Conservation (phyloP, 2,329 filamentous ascomycete genomes). For the Fusarium ambrosium region DNA sequence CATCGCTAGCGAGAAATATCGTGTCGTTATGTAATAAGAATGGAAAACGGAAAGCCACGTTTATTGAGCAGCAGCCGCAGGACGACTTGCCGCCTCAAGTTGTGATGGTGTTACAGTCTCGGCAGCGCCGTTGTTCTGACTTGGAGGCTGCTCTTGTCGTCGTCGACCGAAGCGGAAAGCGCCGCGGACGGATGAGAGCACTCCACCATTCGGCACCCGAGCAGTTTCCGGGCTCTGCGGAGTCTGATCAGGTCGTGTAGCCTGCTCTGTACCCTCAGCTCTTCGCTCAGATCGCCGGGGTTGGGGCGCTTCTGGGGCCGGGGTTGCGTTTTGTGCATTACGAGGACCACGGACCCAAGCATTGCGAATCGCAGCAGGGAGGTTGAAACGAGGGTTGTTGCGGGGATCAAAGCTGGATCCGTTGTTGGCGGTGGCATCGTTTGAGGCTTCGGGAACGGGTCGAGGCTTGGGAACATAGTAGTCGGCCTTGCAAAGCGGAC, state of each 20-base stretch:
- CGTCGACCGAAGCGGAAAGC: constrained; percentile 51
- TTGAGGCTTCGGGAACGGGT: constrained; percentile 58
- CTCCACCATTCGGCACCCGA: constrained; percentile 37
- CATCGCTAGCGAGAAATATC: constrained; percentile 46
- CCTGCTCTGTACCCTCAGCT: constrained; percentile 27
- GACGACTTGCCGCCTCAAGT: constrained; percentile 60
- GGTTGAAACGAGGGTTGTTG: constrained; percentile 61
- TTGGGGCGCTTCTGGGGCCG: constrained; percentile 13
- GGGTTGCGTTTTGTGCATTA: constrained; percentile 3
- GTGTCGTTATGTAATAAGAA: constrained; percentile 39
- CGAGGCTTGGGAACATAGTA: constrained; percentile 96
- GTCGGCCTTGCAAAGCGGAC: constrained; percentile 96
- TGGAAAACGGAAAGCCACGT: constrained; percentile 14
- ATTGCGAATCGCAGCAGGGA: constrained; percentile 59
- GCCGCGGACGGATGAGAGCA: constrained; percentile 51
- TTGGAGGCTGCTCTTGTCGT: constrained; percentile 36
- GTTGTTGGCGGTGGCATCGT: constrained; percentile 53
- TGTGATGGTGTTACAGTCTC: constrained; percentile 59
- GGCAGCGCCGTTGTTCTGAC: constrained; percentile 24
- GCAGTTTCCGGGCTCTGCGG: constrained; percentile 25
- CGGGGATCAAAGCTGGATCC: constrained; percentile 51
- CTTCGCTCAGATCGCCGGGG: constrained; percentile 22
- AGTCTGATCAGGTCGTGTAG: constrained; percentile 22
- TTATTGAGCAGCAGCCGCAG: constrained; percentile 33
- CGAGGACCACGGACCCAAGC: constrained; percentile 54